Conservation (phyloP, 2,329 filamentous ascomycete genomes). For the Stachybotrys elegans region DNA sequence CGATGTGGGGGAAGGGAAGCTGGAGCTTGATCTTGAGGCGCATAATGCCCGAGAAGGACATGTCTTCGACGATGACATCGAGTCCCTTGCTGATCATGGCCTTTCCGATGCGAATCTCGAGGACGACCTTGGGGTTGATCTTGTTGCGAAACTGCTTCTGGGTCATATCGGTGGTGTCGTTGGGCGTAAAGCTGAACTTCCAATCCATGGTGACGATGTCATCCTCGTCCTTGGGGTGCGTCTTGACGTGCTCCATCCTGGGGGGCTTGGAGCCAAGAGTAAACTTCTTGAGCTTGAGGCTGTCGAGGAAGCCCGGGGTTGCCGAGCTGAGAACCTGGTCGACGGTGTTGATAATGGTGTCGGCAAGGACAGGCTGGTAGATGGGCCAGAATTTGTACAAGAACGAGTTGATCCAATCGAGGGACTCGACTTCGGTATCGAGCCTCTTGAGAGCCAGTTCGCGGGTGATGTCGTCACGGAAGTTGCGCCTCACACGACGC, state of each 20-base stretch:
- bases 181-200: constrained; percentile 99
- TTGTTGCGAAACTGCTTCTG: constrained; percentile 86
- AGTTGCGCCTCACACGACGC: constrained; percentile 88
- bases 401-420: constrained; percentile 99
- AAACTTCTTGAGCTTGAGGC: constrained; percentile 88
- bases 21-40: constrained; percentile 96
- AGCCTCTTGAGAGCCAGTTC: constrained; percentile 83
- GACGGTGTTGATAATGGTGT: constrained; percentile 88
- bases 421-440: constrained; percentile 84
- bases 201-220: constrained; percentile 98
- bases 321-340: constrained; percentile 93
- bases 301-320: constrained; percentile 89
- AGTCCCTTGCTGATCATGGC: constrained; percentile 95
- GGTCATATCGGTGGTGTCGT: constrained; percentile 89
- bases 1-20: constrained; percentile 90
- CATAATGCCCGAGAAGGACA: constrained; percentile 94
- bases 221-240: constrained; percentile 91
- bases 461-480: constrained; percentile 86
- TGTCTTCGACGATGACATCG: constrained; percentile 96
- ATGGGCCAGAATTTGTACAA: constrained; percentile 99
- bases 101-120: constrained; percentile 92
- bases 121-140: constrained; percentile 92
- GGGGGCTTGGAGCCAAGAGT: constrained; percentile 93
- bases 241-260: constrained; percentile 95
- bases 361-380: constrained; percentile 87